A percentile compares a stretch with the other conserved stretches of the same genome.
Conservation (phyloP, 2,329 filamentous ascomycete genomes). For the Aphanoascus verrucosus region DNA sequence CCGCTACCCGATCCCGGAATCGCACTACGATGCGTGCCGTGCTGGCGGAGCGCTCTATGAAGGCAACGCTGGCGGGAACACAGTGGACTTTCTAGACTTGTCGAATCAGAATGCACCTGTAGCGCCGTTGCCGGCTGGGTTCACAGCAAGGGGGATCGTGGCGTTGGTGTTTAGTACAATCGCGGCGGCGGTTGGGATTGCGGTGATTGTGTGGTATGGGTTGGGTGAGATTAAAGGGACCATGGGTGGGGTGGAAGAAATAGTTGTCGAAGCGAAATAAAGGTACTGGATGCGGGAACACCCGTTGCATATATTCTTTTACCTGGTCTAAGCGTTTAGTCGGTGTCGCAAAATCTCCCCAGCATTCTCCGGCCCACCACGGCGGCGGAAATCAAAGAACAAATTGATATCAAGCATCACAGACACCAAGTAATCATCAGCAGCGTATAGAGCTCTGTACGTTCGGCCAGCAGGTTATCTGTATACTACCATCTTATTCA, state of each 20-base stretch:
- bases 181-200: slow-evolving; percentile 56
- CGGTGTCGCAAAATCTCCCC: too few relatives aligned
- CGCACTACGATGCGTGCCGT: slow-evolving; percentile 18
- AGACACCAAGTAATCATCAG: background rate
- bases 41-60: slow-evolving; percentile 40
- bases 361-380: too few relatives aligned
- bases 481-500: too few relatives aligned
- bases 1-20: slow-evolving; percentile 15
- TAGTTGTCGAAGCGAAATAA: background rate
- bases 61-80: slow-evolving; percentile 68
- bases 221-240: slow-evolving; percentile 10
- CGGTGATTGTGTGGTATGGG: slow-evolving; percentile 53
- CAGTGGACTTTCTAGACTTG: slow-evolving; percentile 51
- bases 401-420: too few relatives aligned
- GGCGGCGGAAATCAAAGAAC: too few relatives aligned
- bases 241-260: background rate
- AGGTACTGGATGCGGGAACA: too few relatives aligned
- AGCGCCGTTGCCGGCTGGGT: slow-evolving; percentile 52
- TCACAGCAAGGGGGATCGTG: slow-evolving; percentile 58
- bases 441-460: background rate
- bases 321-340: too few relatives aligned
- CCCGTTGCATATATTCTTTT: too few relatives aligned
- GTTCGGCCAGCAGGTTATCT: background rate
- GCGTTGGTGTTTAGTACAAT: slow-evolving; percentile 62
- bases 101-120: slow-evolving; percentile 48